Evolutionary conservation across 2,329 filamentous ascomycete genomes (phyloP), one percentile per base, ranked within the genome.

Genomic region (Cordyceps javanica): DNA sequence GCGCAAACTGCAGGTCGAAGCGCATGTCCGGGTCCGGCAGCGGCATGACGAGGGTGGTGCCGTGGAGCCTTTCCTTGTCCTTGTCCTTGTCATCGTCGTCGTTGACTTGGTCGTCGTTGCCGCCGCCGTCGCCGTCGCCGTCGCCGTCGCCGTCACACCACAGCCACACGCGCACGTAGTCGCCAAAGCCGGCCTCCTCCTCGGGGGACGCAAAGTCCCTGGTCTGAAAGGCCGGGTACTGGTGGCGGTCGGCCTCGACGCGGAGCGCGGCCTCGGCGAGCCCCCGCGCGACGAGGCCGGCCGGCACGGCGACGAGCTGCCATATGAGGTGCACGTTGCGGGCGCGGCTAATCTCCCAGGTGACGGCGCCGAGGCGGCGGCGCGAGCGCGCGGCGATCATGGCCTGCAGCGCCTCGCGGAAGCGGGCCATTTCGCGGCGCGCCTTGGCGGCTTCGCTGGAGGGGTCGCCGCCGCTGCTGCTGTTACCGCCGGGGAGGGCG

Each of bases 1-100:
- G 82, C 4, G 90, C 91, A 67, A 96, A 97, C 68, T 97, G 93
- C 46, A 97, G 73, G 68, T 96, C 91, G 69, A 99, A 97, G 14
- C 88, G 83, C 62, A 88, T 82, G 19, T 83, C 85, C 26, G 85
- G 76, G 59, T 86, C 82, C 9, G n/a, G n/a, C n/a, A 97, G 79
- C 7, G 84, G 84, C 75, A 97, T 82, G 55, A 92, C 79, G 59
- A 97, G 76, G 58, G 84, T 86, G 60, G 70, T 73, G 61, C 89
- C 84, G 67, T 83, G 78, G 62, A 84, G 80, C n/a, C n/a, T n/a
- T n/a, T n/a, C n/a, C n/a, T n/a, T n/a, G n/a, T n/a, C n/a, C n/a
- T n/a, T n/a, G n/a, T n/a, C n/a, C n/a, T n/a, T n/a, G n/a, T n/a
- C n/a, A n/a, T n/a, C n/a, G n/a, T n/a, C n/a, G n/a, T n/a, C n/a